These are phyloP conservation scores for Arabidopsis suecica DNA, from an alignment of 345 rosid genomes.

Conservation along the genomic window DNA sequence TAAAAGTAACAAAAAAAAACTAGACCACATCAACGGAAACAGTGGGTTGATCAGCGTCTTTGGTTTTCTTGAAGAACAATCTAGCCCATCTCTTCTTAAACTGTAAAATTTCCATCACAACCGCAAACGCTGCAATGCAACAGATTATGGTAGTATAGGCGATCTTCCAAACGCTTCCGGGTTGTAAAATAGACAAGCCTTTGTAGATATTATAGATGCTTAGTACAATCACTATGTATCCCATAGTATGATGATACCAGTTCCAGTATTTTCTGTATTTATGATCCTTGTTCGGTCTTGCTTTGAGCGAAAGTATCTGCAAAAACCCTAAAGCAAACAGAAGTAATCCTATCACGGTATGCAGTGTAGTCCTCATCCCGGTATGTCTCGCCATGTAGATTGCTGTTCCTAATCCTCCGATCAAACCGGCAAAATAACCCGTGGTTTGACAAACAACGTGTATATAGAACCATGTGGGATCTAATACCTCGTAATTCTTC, in stretches of 20 bases:
- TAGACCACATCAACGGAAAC: background rate
- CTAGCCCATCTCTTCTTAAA: conserved; percentile 33
- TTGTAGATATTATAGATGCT: conserved; percentile 66
- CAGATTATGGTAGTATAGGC: conserved; percentile 52
- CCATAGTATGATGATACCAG: conserved; percentile 68
- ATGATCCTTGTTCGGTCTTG: conserved; percentile 71
- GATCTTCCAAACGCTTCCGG: conserved; percentile 55
- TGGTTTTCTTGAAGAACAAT: conserved; percentile 18
- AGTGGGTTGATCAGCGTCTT: background rate
- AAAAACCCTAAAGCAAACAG: conserved; percentile 29
- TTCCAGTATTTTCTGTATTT: conserved; percentile 79
- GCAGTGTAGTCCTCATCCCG: conserved; percentile 12
- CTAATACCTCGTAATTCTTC: conserved; percentile 64
- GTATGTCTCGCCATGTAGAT: conserved; percentile 35
- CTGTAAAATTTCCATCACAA: conserved; percentile 36
- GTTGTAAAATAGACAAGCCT: conserved; percentile 63
- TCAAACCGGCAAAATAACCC: conserved; percentile 62
- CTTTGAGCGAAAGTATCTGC: conserved; percentile 40
- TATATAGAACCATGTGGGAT: conserved; percentile 82
- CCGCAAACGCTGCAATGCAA: conserved; percentile 34
- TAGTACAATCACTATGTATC: conserved; percentile 58
- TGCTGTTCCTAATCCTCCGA: conserved; percentile 44
- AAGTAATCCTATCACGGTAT: conserved; percentile 15
- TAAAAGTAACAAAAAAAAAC: background rate
- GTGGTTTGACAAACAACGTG: conserved; percentile 64